These are phyloP conservation scores for Tripterygium wilfordii DNA, from an alignment of 177 flowering plant species.

Conservation along the genomic window DNA sequence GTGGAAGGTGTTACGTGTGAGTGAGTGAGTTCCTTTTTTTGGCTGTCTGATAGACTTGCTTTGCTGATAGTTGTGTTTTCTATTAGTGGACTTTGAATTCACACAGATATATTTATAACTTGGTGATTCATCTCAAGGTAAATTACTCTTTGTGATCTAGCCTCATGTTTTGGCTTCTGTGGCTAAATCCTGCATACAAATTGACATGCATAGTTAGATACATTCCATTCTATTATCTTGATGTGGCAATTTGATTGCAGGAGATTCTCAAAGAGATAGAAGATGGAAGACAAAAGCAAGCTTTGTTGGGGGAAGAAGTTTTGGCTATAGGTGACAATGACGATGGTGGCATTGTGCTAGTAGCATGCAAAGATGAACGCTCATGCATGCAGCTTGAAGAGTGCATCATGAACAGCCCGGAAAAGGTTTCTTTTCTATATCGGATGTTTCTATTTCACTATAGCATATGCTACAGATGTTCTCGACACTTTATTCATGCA, in stretches of 20 bases:
- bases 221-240: no score
- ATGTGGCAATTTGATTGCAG: constrained; percentile 26
- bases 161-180: neutral
- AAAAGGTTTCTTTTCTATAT: constrained; percentile 72
- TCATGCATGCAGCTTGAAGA: constrained; percentile 97
- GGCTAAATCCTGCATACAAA: neutral
- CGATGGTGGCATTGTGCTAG: constrained; percentile 55
- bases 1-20: constrained; percentile 98
- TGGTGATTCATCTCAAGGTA: no score
- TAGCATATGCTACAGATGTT: no score
- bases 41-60: neutral
- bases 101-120: neutral
- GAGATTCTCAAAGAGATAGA: constrained; percentile 86
- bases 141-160: neutral
- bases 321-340: constrained; percentile 22
- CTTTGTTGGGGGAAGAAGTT: constrained; percentile 28
- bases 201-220: no score
- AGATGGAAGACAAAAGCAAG: constrained; percentile 62
- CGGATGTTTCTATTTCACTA: no score
- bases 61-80: neutral
- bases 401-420: constrained; percentile 56
- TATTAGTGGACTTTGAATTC: no score
- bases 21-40: constrained; percentile 67
- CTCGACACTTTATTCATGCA: no score
- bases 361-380: constrained; percentile 94